Evolutionary conservation across 805 yeast species (phyloP).

Genomic region (Saccharomycopsis oosterbeekiorum): DNA sequence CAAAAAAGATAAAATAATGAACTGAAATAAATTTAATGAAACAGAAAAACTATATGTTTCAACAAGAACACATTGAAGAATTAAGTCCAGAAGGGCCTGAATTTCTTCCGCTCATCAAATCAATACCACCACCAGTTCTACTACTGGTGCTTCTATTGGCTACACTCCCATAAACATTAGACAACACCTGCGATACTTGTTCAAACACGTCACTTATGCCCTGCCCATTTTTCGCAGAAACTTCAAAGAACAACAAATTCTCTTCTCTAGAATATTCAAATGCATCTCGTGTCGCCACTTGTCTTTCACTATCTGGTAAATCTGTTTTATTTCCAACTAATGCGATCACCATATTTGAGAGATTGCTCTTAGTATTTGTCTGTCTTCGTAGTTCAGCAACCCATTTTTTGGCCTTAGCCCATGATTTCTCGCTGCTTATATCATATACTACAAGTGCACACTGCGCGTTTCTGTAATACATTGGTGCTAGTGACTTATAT

Average conservation of each 20-base stretch:
- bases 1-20: not conserved
- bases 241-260: conserved; percentile 41
- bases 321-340: conserved; percentile 75
- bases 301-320: conserved; percentile 37
- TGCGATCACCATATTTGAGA: conserved; percentile 55
- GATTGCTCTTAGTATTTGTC: conserved; percentile 30
- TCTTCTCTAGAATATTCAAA: conserved; percentile 46
- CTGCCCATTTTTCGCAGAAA: conserved; percentile 49
- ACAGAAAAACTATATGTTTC: not conserved
- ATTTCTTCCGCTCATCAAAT: not conserved
- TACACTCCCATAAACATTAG: not conserved
- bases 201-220: conserved; percentile 39
- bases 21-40: not conserved
- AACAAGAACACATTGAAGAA: not conserved
- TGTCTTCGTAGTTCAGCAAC: conserved; percentile 52
- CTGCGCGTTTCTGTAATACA: conserved; percentile 75
- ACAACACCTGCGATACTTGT: conserved; percentile 30
- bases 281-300: conserved; percentile 31
- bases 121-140: not conserved
- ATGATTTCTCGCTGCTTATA: conserved; percentile 54
- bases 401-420: conserved; percentile 66
- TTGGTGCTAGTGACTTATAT: conserved; percentile 67
- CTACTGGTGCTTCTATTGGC: not conserved
- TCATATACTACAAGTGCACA: conserved; percentile 75
- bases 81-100: not conserved